Evolutionary conservation across 371 early-diverging fungal species (phyloP), one percentile per base, ranked within the genome.

Genomic region (Rhizopus stolonifer): DNA sequence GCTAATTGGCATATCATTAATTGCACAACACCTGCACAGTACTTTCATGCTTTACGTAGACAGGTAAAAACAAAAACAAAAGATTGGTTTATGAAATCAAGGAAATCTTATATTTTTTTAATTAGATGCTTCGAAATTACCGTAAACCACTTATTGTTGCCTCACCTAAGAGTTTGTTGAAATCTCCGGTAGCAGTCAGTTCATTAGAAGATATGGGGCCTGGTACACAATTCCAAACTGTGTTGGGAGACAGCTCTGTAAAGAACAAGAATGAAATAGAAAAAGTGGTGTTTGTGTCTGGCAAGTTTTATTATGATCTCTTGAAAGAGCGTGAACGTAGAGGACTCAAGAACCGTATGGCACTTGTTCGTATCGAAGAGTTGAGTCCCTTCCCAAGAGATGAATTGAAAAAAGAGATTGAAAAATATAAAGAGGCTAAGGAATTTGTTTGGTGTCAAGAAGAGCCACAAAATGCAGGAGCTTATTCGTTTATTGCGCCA

Each of bases 11-110:
- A 92, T 53, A 86, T 98, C 22, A 93, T 87, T 1, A 86, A 91
- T 57, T 93, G 92, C 19, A 95, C 96, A 3, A 93, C 94, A 1
- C 96, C 98, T 0, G 95, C 96, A 0, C 94, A 97, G 63, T 93
- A 93, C 69, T 98, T 96, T 86, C 98, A 98, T 67, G 75, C 91
- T 32, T 80, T 98, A 10, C 83, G 98, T 44, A 84, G 98, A 29
- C 97, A 98, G 77, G 85, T 83, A 72, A 52, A 32, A 32, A 39
- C 17, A n/a, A 29, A 13, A n/a, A n/a, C n/a, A n/a, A n/a, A n/a
- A n/a, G n/a, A n/a, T n/a, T n/a, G n/a, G n/a, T n/a, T n/a, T n/a
- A 39, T 33, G 14, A 3, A 33, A n/a, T 5, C 4, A 44, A 15
- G 19, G 1, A 18, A n/a, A 25, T 19, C 38, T 25, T 15, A 36